Evolutionary conservation across 768 basidiomycete genomes (phyloP).

Genomic region (Leccinum rimulosum): DNA sequence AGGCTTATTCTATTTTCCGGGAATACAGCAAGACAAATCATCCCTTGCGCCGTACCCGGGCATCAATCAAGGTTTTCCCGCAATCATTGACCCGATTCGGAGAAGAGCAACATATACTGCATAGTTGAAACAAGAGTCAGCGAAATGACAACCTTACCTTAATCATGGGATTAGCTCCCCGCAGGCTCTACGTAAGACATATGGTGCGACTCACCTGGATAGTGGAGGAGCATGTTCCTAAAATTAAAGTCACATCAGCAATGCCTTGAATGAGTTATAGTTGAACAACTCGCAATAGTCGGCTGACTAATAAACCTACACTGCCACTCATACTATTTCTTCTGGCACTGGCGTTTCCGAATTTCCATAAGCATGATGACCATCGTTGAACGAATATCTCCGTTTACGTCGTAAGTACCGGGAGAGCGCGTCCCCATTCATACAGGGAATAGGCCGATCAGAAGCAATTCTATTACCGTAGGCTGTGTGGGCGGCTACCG

Average conservation of each 20-base stretch:
- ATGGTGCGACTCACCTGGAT: neutral
- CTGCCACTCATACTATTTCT: too few species aligned
- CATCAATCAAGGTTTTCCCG: neutral
- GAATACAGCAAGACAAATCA: neutral
- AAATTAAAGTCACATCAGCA: neutral
- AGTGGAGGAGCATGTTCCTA: neutral
- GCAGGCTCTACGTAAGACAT: neutral
- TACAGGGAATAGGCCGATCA: neutral
- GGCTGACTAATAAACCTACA: too few species aligned
- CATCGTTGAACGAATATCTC: neutral
- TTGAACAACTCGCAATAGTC: too few species aligned
- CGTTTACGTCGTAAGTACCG: neutral
- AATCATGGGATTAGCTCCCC: neutral
- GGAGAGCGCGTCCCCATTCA: neutral
- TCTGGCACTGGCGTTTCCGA: neutral
- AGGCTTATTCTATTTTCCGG: neutral
- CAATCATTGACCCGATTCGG: neutral
- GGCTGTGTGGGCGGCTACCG: neutral
- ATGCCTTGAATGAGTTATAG: neutral
- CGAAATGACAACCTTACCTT: neutral
- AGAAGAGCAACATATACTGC: neutral
- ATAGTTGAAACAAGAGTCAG: neutral
- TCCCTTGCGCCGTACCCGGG: neutral
- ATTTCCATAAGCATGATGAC: neutral
- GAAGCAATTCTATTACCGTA: neutral